phyloP scores from a whole-genome alignment of 306 rosid species.

The Vigna reflexopilosa region DNA sequence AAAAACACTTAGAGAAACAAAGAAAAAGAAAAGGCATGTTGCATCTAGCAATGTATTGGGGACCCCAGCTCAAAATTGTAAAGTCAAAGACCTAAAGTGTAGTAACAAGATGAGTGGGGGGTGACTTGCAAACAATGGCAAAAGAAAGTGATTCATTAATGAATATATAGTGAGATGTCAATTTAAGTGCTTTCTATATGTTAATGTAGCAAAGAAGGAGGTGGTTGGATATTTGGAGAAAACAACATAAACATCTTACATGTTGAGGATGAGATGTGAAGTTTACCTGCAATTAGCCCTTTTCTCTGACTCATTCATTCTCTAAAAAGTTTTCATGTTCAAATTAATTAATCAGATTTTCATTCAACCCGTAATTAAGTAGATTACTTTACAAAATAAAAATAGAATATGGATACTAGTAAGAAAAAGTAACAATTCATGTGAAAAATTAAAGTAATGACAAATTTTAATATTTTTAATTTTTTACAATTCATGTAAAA shows the following conservation, averaged over 20 bases:
- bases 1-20: not conserved
- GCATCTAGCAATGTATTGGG: not conserved
- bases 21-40: not conserved
- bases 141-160: not conserved
- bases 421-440: too few species aligned
- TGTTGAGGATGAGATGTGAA: conserved; percentile 18
- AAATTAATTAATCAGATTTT: not conserved
- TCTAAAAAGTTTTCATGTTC: not conserved
- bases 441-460: too few species aligned
- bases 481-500: too few species aligned
- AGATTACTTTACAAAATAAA: not conserved
- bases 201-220: not conserved
- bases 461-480: too few species aligned
- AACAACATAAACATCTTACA: conserved; percentile 9
- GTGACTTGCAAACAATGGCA: not conserved
- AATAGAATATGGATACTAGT: not conserved
- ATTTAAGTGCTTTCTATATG: not conserved
- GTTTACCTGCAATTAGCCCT: conserved; percentile 1
- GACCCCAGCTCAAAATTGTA: not conserved
- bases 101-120: not conserved
- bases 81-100: conserved; percentile 19
- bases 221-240: conserved; percentile 19
- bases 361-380: not conserved
- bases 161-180: not conserved
- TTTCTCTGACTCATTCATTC: not conserved